These are phyloP conservation scores for Tremella mesenterica DNA, from an alignment of 768 basidiomycete species.

Conservation along the genomic window DNA sequence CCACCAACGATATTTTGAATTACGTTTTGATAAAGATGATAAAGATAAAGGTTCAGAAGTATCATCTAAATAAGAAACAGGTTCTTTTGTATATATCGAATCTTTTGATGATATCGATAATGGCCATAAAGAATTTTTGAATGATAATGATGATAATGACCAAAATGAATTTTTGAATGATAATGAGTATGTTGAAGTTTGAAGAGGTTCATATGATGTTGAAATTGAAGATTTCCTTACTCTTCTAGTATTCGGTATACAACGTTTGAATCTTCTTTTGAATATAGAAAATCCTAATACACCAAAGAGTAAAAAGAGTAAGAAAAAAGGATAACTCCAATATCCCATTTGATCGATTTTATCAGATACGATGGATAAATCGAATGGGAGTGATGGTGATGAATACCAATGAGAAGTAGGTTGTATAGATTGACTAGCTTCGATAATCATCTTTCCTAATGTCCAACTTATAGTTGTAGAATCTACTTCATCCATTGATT, in stretches of 20 bases:
- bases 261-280: constrained; percentile 12
- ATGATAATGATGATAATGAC: background rate
- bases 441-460: constrained; percentile 95
- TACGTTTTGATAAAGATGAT: too few species aligned
- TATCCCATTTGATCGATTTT: constrained; percentile 25
- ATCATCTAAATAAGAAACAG: too few species aligned
- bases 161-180: background rate
- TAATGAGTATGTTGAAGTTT: background rate
- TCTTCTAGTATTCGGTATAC: constrained; percentile 11
- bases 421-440: constrained; percentile 58
- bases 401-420: background rate
- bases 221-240: constrained; percentile 17
- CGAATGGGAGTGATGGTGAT: constrained; percentile 8
- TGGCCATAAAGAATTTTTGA: background rate
- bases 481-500: constrained; percentile 81
- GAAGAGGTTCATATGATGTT: background rate
- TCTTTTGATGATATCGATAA: too few species aligned
- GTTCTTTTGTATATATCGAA: too few species aligned
- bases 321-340: constrained; percentile 33
- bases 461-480: constrained; percentile 97
- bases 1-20: too few species aligned
- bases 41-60: too few species aligned
- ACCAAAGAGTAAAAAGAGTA: constrained; percentile 20
- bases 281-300: constrained; percentile 20
- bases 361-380: constrained; percentile 11